Evolutionary conservation across 2,329 filamentous ascomycete species (phyloP), one percentile per base, ranked within the genome.

Genomic region (Xylariaceae sp.): DNA sequence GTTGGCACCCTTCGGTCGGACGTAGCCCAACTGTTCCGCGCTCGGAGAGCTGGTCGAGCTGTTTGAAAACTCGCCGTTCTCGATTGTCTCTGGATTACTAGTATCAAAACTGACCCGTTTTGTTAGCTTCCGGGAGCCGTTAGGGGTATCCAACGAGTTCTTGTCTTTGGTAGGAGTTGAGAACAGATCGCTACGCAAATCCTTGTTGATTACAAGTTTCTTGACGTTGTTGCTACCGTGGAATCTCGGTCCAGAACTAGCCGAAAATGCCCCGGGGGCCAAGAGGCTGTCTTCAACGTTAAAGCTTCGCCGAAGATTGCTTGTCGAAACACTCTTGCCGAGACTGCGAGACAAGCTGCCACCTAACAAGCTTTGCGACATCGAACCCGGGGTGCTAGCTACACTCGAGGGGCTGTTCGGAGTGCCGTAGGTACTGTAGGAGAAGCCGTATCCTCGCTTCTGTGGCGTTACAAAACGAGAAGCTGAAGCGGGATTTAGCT

Each of bases 51-150:
- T 79, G 9, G 74, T 48, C 26, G 73, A 66, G 52, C 70, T 62
- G 52, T 84, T 81, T n/a, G 74, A 73, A n/a, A 69, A 57, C 44
- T 74, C 71, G 23, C 72, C 72, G 40, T 78, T 80, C 55, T 75
- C 74, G 29, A 74, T 70, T 9, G 75, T 71, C 61, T 79, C 79
- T 20, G 79, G 74, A 29, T 79, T 81, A 66, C 82, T 83, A 3
- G 87, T 86, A 69, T 96, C 92, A 67, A 98, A 99, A 76, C 92
- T 97, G 50, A 99, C 95, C 50, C 89, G 87, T 79, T 96, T 97
- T 62, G 88, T 88, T 41, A 90, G 75, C 67, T 87, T 87, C 50
- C 81, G 77, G 29, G 75, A 70, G 60, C 77, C 71, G 59, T 80
- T 73, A 45, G 71, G 55, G 43, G 73, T 65, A 14, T 81, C 81